These are phyloP conservation scores for Phytophthora foliorum DNA, from an alignment of 352 stramenopile genomes.

Conservation along the genomic window DNA sequence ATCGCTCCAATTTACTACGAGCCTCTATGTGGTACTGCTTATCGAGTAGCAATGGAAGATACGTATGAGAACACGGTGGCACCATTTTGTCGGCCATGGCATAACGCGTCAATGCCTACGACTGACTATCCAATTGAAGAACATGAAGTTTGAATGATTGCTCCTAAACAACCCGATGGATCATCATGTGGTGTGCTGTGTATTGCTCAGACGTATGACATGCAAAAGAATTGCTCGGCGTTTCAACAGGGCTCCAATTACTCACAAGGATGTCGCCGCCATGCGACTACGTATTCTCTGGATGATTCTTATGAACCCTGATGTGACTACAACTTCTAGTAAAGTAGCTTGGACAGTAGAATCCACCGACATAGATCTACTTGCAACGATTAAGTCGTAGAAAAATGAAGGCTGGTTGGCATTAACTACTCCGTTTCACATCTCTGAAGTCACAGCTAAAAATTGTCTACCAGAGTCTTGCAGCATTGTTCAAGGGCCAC, in stretches of 20 bases:
- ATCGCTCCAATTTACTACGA: slow-evolving; percentile 22
- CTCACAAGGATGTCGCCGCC: background rate
- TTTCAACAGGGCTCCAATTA: background rate
- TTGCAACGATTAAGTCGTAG: background rate
- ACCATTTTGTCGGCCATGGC: slow-evolving; percentile 5
- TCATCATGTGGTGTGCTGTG: slow-evolving; percentile 10
- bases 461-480: background rate
- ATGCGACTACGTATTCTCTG: slow-evolving; percentile 4
- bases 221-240: background rate
- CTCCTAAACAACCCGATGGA: slow-evolving; percentile 8
- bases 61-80: background rate
- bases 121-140: background rate
- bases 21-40: background rate
- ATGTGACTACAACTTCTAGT: background rate
- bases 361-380: background rate
- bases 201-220: slow-evolving; percentile 1
- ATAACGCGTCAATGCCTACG: background rate
- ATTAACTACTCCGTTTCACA: background rate
- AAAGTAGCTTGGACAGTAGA: background rate
- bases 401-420: background rate
- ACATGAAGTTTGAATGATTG: slow-evolving; percentile 3
- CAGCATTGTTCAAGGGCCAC: background rate
- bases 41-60: background rate
- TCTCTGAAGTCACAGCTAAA: background rate
- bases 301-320: slow-evolving; percentile 8